Conservation (phyloP, 2,329 filamentous ascomycete species). For the Aspergillus pseudoglaucus region DNA sequence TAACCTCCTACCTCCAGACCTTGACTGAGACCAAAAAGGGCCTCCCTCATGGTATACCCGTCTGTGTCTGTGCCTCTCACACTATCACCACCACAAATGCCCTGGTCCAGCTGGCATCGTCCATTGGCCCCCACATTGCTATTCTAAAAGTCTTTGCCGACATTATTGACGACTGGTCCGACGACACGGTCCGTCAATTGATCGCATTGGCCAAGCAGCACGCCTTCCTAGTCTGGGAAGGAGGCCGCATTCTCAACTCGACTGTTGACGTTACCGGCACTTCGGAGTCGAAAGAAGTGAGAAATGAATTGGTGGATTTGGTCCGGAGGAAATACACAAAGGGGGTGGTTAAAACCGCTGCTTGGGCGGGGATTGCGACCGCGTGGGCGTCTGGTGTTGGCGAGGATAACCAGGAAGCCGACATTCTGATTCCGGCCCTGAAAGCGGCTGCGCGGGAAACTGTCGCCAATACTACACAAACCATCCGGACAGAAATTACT, state of each 20-base stretch:
- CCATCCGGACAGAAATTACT: constrained; percentile 37
- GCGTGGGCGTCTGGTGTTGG: constrained; percentile 32
- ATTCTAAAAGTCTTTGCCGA: constrained; percentile 57
- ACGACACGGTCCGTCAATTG: constrained; percentile 44
- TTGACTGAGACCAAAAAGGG: constrained; percentile 27
- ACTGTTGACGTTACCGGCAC: constrained; percentile 27
- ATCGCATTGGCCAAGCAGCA: constrained; percentile 29
- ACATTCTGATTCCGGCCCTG: constrained; percentile 37
- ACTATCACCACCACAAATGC: constrained; percentile 52
- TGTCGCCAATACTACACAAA: constrained; percentile 32
- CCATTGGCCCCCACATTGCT: constrained; percentile 55
- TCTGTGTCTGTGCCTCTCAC: constrained; percentile 47
- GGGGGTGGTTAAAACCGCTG: constrained; percentile 30
- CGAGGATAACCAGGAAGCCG: constrained; percentile 32
- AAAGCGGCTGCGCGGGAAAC: constrained; percentile 36
- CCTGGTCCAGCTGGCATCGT: constrained; percentile 50
- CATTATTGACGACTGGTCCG: constrained; percentile 55
- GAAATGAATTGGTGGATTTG: constrained; percentile 27
- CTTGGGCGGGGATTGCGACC: constrained; percentile 34
- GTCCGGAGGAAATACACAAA: constrained; percentile 35
- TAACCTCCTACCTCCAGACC: constrained; percentile 31
- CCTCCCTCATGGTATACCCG: constrained; percentile 32
- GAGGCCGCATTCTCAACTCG: constrained; percentile 33
- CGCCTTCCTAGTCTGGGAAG: constrained; percentile 37
- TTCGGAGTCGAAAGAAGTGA: constrained; percentile 22